phyloP scores from a whole-genome alignment of 495 filamentous ascomycete genomes.

The Penicillium steckii region DNA sequence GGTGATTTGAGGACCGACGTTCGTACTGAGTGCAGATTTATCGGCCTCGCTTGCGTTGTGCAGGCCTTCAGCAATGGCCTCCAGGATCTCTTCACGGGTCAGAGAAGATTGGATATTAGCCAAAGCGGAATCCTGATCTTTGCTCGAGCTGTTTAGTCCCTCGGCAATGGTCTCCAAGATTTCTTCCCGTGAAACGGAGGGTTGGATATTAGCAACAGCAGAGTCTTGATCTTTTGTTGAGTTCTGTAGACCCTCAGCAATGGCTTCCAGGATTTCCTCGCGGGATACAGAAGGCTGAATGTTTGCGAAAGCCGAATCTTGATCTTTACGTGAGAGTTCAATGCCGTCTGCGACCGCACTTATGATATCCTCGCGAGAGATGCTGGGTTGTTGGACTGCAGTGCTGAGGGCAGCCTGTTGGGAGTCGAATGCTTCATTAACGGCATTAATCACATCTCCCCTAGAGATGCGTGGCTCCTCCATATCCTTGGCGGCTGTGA shows the following conservation, averaged over 20 bases:
- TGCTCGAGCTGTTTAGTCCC: conserved; percentile 16
- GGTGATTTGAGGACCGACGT: conserved; percentile 34
- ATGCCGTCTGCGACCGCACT: conserved; percentile 54
- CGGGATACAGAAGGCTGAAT: conserved; percentile 16
- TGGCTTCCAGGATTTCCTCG: conserved; percentile 47
- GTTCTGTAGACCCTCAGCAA: conserved; percentile 44
- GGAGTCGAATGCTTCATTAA: conserved; percentile 53
- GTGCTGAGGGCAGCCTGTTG: conserved; percentile 40
- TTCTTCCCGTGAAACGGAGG: conserved; percentile 45
- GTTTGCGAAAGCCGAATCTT: conserved; percentile 23
- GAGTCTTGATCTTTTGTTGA: not conserved
- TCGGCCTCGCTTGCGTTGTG: conserved; percentile 12
- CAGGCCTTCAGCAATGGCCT: conserved; percentile 34
- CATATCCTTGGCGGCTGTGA: conserved; percentile 35
- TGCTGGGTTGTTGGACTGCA: not conserved
- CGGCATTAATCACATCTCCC: conserved; percentile 51
- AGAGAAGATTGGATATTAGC: conserved; percentile 26
- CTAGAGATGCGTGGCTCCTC: conserved; percentile 41
- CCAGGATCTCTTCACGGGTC: conserved; percentile 51
- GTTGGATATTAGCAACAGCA: conserved; percentile 5
- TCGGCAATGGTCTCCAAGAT: conserved; percentile 46
- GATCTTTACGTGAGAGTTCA: conserved; percentile 20
- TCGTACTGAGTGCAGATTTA: conserved; percentile 21
- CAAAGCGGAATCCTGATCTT: too few relatives aligned
- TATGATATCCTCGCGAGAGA: conserved; percentile 45